A percentile compares a stretch with the other conserved stretches of the same genome.
These are phyloP conservation scores for Crithidia bombi DNA, from an alignment of 208 protist species.

Conservation along the genomic window DNA sequence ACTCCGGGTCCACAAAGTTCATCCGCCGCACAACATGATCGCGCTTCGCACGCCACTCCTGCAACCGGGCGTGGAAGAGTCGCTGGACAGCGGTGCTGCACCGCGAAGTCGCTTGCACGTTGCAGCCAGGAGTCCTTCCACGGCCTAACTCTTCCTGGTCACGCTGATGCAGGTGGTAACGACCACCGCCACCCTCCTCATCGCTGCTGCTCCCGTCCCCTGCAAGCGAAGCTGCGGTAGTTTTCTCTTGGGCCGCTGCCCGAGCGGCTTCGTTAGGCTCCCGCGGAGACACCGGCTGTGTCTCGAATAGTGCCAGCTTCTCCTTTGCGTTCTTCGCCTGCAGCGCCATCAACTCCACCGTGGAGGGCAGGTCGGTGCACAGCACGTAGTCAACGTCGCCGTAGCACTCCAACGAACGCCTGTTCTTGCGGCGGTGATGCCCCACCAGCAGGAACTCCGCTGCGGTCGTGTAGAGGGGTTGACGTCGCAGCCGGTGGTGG, in stretches of 20 bases:
- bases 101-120: neutral
- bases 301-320: neutral
- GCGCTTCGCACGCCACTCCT: slow-evolving; percentile 33
- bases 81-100: neutral
- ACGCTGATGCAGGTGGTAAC: neutral
- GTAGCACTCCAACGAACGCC: neutral
- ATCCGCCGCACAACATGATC: slow-evolving; percentile 28
- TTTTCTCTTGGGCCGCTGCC: too few relatives aligned
- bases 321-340: neutral
- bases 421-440: neutral
- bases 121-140: neutral
- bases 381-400: slow-evolving; percentile 28
- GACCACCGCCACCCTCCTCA: neutral
- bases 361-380: slow-evolving; percentile 3
- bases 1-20: slow-evolving; percentile 31
- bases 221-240: too few relatives aligned
- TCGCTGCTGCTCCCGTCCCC: too few relatives aligned
- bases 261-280: neutral
- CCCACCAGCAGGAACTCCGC: slow-evolving; percentile 17
- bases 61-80: slow-evolving; percentile 9
- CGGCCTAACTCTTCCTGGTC: neutral
- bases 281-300: neutral
- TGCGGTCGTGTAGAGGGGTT: slow-evolving; percentile 17
- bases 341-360: neutral
- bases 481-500: slow-evolving; percentile 25